Percentiles rank a stretch among this genome's conserved stretches.
phyloP scores from a whole-genome alignment of 164 flowering plant genomes.

The Vitis amurensis region DNA sequence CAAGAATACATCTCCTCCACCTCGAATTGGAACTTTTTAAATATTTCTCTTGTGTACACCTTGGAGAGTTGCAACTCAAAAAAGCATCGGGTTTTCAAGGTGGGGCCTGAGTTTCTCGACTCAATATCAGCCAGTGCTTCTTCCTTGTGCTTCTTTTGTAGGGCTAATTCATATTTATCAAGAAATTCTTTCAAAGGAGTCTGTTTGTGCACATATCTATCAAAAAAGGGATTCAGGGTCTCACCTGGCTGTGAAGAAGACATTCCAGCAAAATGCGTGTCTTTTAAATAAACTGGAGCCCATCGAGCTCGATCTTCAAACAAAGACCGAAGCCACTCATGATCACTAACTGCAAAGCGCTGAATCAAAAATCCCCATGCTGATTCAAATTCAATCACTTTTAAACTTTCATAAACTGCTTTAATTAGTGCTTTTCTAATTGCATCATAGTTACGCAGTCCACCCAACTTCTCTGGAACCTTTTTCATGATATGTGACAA shows the following conservation, averaged over 20 bases:
- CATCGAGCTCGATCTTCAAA: slow-evolving; percentile 59
- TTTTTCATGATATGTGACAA: slow-evolving; percentile 57
- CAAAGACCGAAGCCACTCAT: slow-evolving; percentile 64
- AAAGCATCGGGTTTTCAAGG: slow-evolving; percentile 34
- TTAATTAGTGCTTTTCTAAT: slow-evolving; percentile 40
- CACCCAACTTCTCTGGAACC: slow-evolving; percentile 60
- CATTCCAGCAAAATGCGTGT: slow-evolving; percentile 65
- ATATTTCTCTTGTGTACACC: slow-evolving; percentile 44
- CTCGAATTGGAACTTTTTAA: slow-evolving; percentile 47
- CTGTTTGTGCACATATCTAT: slow-evolving; percentile 54
- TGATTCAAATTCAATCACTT: slow-evolving; percentile 62
- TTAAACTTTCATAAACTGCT: slow-evolving; percentile 51
- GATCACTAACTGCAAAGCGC: slow-evolving; percentile 45
- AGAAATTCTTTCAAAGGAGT: slow-evolving; percentile 70
- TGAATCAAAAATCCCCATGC: slow-evolving; percentile 65
- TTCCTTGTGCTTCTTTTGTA: slow-evolving; percentile 53
- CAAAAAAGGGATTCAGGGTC: slow-evolving; percentile 48
- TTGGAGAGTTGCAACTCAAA: slow-evolving; percentile 49
- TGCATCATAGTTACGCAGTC: slow-evolving; percentile 46
- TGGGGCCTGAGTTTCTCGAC: slow-evolving; percentile 30
- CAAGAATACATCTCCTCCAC: slow-evolving; percentile 47
- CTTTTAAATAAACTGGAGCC: slow-evolving; percentile 72
- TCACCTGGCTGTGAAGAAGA: slow-evolving; percentile 44
- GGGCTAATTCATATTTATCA: slow-evolving; percentile 58
- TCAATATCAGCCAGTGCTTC: slow-evolving; percentile 50